These are phyloP conservation scores for Picochlorum sp. DNA, from an alignment of 139 green algal genomes.

Conservation along the genomic window DNA sequence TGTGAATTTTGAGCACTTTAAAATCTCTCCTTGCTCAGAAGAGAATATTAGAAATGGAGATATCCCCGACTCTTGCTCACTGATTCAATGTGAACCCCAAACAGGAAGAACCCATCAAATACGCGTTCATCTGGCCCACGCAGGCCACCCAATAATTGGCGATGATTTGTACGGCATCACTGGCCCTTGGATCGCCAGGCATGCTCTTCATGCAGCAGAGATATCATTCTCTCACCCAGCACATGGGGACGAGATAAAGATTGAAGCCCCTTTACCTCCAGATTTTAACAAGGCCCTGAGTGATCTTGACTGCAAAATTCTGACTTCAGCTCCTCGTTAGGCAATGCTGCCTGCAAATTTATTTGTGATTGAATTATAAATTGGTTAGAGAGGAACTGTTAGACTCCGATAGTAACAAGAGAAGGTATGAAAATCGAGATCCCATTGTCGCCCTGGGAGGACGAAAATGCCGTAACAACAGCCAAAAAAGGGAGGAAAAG, in stretches of 20 bases:
- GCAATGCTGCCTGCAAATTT: too few relatives aligned
- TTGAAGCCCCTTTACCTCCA: not conserved
- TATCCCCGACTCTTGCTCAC: not conserved
- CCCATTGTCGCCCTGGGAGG: not conserved
- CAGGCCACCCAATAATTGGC: conserved; percentile 45
- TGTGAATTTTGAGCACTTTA: not conserved
- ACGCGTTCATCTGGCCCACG: conserved; percentile 45
- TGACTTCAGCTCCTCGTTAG: too few relatives aligned
- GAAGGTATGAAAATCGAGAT: not conserved
- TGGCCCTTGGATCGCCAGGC: conserved; percentile 47
- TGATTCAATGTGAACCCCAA: conserved; percentile 13
- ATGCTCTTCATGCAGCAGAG: conserved; percentile 52
- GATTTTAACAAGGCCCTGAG: not conserved
- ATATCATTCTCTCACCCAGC: conserved; percentile 36
- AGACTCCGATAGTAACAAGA: too few relatives aligned
- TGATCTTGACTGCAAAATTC: not conserved
- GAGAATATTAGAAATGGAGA: not conserved
- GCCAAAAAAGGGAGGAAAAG: too few relatives aligned
- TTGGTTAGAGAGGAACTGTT: too few relatives aligned
- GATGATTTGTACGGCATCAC: conserved; percentile 44
- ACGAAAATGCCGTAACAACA: not conserved
- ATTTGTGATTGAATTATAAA: too few relatives aligned
- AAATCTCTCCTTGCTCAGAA: not conserved
- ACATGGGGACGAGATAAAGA: conserved; percentile 5
- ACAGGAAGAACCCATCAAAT: conserved; percentile 57